Percentiles rank a stretch among this genome's conserved stretches.
Conservation (phyloP, 352 stramenopile genomes). For the Aphanomyces invadans region DNA sequence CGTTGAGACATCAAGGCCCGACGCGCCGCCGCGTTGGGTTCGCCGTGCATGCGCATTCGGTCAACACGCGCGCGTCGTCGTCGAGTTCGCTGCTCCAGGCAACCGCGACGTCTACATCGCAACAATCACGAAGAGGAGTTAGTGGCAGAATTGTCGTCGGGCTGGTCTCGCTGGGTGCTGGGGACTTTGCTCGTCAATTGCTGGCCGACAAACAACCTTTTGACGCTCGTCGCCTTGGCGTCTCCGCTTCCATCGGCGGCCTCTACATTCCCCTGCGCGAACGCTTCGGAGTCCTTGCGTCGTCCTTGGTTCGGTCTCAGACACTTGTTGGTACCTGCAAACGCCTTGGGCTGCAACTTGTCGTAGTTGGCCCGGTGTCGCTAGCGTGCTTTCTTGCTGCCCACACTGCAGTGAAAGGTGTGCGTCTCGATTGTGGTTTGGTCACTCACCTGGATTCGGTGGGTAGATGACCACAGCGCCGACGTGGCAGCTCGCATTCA, state of each 20-base stretch:
- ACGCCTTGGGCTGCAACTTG: background rate
- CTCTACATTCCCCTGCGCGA: slow-evolving; percentile 7
- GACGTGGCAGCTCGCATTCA: background rate
- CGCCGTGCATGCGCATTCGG: background rate
- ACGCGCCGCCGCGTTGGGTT: background rate
- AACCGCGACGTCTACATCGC: background rate
- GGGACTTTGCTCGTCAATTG: background rate
- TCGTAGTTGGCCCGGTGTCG: background rate
- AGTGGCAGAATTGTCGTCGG: background rate
- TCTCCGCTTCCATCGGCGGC: background rate
- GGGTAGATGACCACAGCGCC: background rate
- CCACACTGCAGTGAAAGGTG: background rate
- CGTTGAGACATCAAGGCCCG: background rate
- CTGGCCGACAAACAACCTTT: background rate
- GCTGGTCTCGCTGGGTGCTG: background rate
- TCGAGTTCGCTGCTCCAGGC: background rate
- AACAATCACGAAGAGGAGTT: background rate
- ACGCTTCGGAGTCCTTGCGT: background rate
- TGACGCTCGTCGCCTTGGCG: background rate
- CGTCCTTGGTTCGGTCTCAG: background rate
- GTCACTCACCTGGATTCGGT: too few species aligned
- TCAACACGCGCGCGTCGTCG: slow-evolving; percentile 5
- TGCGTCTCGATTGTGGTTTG: background rate
- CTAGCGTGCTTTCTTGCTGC: background rate
- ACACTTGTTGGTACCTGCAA: background rate